Conservation (phyloP, 192 early-diverging fungal species). For the Coemansia sp. region DNA sequence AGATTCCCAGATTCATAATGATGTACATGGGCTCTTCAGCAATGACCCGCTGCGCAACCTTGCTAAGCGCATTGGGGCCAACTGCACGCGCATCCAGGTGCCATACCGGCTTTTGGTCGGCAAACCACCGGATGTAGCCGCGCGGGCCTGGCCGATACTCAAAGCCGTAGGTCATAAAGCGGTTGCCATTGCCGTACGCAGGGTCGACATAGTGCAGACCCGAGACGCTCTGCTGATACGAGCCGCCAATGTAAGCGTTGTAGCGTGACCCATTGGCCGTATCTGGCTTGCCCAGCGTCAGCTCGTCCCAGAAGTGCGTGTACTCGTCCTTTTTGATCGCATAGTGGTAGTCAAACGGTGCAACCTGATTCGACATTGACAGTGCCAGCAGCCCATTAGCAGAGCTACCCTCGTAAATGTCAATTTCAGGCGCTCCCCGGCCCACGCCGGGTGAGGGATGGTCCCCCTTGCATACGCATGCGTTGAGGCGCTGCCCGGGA, state of each 20-base stretch:
- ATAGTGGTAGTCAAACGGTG: constrained; percentile 56
- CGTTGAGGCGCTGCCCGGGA: constrained; percentile 58
- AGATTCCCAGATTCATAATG: constrained; percentile 57
- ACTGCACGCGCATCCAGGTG: constrained; percentile 40
- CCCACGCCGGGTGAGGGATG: constrained; percentile 56
- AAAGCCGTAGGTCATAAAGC: constrained; percentile 50
- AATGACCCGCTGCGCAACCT: constrained; percentile 46
- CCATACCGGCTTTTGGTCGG: constrained; percentile 46
- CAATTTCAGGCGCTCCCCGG: constrained; percentile 60
- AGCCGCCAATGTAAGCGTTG: constrained; percentile 53
- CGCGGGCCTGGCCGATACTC: constrained; percentile 53
- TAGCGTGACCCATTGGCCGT: constrained; percentile 28
- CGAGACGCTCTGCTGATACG: constrained; percentile 55
- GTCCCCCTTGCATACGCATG: constrained; percentile 54
- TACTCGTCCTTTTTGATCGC: constrained; percentile 41
- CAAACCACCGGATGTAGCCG: constrained; percentile 50
- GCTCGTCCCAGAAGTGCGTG: constrained; percentile 51
- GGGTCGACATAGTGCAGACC: constrained; percentile 42
- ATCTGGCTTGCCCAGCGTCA: constrained; percentile 16
- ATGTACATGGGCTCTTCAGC: constrained; percentile 63
- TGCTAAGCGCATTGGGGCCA: constrained; percentile 45
- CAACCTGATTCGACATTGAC: constrained; percentile 56
- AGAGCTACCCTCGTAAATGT: constrained; percentile 55
- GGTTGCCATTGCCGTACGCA: constrained; percentile 27
- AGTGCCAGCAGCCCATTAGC: constrained; percentile 23